phyloP scores from a whole-genome alignment of 1,284 basidiomycete genomes.

The Trametes versicolor region DNA sequence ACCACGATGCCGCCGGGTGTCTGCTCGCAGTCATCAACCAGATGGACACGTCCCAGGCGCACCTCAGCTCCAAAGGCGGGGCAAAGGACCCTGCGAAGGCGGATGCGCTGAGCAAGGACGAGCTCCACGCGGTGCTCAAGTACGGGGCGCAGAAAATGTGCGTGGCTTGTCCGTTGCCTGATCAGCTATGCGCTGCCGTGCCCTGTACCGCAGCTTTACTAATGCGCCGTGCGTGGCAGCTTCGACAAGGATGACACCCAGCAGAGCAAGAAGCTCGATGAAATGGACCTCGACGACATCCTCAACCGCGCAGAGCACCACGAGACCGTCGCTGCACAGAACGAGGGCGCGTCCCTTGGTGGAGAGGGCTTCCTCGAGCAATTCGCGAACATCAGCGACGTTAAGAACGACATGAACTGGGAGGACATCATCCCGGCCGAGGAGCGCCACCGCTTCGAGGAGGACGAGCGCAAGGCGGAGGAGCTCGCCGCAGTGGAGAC shows the following conservation, averaged over 20 bases:
- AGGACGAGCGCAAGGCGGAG: slow-evolving; percentile 77
- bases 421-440: slow-evolving; percentile 98
- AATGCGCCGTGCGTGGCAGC: slow-evolving; percentile 51
- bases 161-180: slow-evolving; percentile 43
- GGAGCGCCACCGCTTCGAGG: slow-evolving; percentile 89
- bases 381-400: slow-evolving; percentile 96
- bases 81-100: slow-evolving; percentile 75
- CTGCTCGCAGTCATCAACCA: slow-evolving; percentile 90
- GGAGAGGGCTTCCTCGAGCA: slow-evolving; percentile 97
- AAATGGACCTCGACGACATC: slow-evolving; percentile 99
- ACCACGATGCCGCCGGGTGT: slow-evolving; percentile 30
- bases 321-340: slow-evolving; percentile 88
- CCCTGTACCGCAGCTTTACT: slow-evolving; percentile 29
- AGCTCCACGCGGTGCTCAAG: slow-evolving; percentile 98
- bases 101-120: slow-evolving; percentile 96
- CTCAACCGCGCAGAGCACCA: slow-evolving; percentile 97
- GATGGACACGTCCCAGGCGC: slow-evolving; percentile 98
- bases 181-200: slow-evolving; percentile 16
- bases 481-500: slow-evolving; percentile 72
- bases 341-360: slow-evolving; percentile 89
- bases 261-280: slow-evolving; percentile 96
- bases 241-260: slow-evolving; percentile 96
- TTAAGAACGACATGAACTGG: slow-evolving; percentile 99
- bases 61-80: slow-evolving; percentile 84
- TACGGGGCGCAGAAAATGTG: slow-evolving; percentile 98